phyloP scores from a whole-genome alignment of 2,329 filamentous ascomycete genomes.

The Talaromyces sp. region DNA sequence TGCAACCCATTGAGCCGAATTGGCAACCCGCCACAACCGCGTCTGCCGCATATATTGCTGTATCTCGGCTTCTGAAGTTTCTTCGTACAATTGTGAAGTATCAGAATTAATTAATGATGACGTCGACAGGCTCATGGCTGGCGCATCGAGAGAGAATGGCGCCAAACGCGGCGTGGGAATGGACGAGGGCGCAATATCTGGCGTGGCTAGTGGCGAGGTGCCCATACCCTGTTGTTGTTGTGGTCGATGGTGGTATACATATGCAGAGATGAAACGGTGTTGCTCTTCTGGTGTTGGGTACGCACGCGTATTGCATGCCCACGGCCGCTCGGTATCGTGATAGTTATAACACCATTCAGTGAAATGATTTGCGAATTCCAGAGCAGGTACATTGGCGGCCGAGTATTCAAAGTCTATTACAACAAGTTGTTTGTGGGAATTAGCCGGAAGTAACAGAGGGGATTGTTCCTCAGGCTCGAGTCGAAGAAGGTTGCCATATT shows the following conservation, averaged over 20 bases:
- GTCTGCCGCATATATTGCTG: constrained; percentile 72
- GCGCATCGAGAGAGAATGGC: constrained; percentile 78
- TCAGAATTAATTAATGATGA: constrained; percentile 5
- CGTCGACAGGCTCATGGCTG: constrained; percentile 40
- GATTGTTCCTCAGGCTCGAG: constrained; percentile 67
- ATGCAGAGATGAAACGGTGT: constrained; percentile 76
- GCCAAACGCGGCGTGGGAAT: constrained; percentile 49
- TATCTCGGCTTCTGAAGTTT: constrained; percentile 64
- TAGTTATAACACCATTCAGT: constrained; percentile 99
- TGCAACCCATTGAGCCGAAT: constrained; percentile 85
- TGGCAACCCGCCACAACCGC: constrained; percentile 78
- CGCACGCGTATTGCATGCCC: constrained; percentile 61
- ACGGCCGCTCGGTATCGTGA: constrained; percentile 64
- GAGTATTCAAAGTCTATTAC: constrained; percentile 99
- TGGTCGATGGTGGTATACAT: constrained; percentile 66
- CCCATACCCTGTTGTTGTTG: constrained; percentile 40
- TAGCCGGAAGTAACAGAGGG: constrained; percentile 80
- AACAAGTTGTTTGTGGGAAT: constrained; percentile 91
- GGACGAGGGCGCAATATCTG: constrained; percentile 51
- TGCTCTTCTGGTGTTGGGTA: constrained; percentile 84
- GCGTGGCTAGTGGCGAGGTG: constrained; percentile 46
- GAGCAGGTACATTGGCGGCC: constrained; percentile 76
- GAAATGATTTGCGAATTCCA: constrained; percentile 98
- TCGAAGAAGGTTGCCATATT: constrained; percentile 96
- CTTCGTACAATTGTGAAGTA: constrained; percentile 39